Base-by-base conservation (phyloP, 495 filamentous ascomycete species). In the Penicillium egyptiacum region DNA sequence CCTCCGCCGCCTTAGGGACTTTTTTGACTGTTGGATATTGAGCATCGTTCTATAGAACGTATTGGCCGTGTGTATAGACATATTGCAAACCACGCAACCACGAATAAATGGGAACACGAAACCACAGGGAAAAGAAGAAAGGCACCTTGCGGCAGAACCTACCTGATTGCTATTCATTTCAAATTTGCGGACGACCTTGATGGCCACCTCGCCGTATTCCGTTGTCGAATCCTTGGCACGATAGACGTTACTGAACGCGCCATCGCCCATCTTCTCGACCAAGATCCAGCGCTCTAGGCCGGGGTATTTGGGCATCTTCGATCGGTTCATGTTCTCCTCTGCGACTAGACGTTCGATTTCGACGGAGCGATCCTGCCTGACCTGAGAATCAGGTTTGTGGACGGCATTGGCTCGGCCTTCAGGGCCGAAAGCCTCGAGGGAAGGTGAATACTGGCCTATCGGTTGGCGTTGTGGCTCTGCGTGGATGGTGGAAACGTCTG, bases 101-200 rank as follows among this genome's bases (percentile, higher is more conserved):
- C 4, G n/a, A 20, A 30, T 0, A 33, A 26, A 41, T 20, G 30
- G 30, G 52, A 14, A 50, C 31, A 51, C 37, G 46, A 45, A 53
- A 35, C 65, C 35, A 40, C 48, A 61, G 54, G 20, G 41, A 42
- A 57, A 64, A 61, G 57, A 63, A 37, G 33, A 67, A 50, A 60
- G 30, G 61, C 60, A 47, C 23, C 31, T 33, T n/a, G 53, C 50
- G 41, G 53, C 68, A 64, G 57, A 64, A 72, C 76, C 71, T 83
- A 98, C 94, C 91, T 98, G 94, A 77, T 83, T 91, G 49, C 86
- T 89, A 70, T 96, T 98, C 89, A 98, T 96, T 76, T 98, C 95
- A 67, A 89, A 98, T 75, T 98, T 98, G 55, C 94, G 87, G 53
- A 98, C 94, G 22, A 98, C 94, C 69, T 98, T 98, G 81, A 98